Conservation (phyloP, 306 rosid species). For the Gastrolobium villosum region DNA sequence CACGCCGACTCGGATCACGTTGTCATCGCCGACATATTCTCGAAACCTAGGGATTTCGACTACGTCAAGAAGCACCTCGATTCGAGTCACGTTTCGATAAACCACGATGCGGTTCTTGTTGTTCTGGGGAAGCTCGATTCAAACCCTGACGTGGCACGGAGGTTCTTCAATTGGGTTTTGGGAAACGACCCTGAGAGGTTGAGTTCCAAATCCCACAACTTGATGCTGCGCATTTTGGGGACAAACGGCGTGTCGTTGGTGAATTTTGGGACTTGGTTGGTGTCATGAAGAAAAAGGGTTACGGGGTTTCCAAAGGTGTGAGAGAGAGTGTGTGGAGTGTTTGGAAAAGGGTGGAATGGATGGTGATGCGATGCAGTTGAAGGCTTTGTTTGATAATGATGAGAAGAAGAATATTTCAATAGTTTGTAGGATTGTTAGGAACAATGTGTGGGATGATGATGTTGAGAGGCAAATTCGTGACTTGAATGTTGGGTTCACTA, state of each 20-base stretch:
- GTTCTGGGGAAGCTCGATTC: conserved; percentile 62
- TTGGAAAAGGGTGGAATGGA: conserved; percentile 62
- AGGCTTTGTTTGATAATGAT: conserved; percentile 57
- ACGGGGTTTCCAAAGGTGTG: conserved; percentile 63
- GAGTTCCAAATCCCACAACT: conserved; percentile 78
- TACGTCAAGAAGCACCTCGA: conserved; percentile 65
- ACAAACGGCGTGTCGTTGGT: conserved; percentile 53
- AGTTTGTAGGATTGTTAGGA: conserved; percentile 66
- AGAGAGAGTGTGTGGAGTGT: conserved; percentile 54
- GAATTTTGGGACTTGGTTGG: conserved; percentile 81
- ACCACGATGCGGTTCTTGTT: conserved; percentile 63
- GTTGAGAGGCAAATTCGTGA: conserved; percentile 66
- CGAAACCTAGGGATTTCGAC: conserved; percentile 42
- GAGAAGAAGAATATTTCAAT: conserved; percentile 52
- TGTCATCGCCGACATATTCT: conserved; percentile 58
- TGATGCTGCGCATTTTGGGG: conserved; percentile 69
- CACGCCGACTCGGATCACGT: conserved; percentile 62
- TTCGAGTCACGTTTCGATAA: conserved; percentile 53
- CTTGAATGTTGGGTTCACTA: conserved; percentile 52
- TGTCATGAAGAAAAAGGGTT: conserved; percentile 80
- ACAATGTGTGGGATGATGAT: conserved; percentile 74
- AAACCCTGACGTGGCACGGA: conserved; percentile 63
- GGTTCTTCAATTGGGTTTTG: conserved; percentile 73
- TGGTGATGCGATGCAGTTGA: conserved; percentile 65
- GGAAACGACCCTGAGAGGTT: conserved; percentile 54